phyloP scores from a whole-genome alignment of 73 alveolate species.

The Paramecium octaurelia region DNA sequence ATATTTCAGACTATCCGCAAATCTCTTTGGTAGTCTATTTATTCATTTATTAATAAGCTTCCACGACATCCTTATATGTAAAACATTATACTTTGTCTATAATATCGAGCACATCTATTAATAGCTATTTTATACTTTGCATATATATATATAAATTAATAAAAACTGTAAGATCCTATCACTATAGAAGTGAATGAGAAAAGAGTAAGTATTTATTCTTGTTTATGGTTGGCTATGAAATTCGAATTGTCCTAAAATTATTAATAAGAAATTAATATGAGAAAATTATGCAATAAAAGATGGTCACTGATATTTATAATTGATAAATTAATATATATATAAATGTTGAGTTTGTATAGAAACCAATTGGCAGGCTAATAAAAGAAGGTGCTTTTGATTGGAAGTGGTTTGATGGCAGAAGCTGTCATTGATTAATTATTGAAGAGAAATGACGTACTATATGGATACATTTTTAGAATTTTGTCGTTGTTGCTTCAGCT shows the following conservation, averaged over 20 bases:
- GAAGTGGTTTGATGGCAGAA: slow-evolving; percentile 84
- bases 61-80: background rate
- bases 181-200: background rate
- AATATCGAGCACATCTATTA: background rate
- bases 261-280: background rate
- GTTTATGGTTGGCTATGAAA: background rate
- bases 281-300: background rate
- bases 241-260: background rate
- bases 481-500: slow-evolving; percentile 76
- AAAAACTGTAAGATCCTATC: background rate
- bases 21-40: background rate
- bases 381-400: slow-evolving; percentile 20
- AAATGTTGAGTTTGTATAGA: background rate
- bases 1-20: background rate
- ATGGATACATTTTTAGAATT: slow-evolving; percentile 4
- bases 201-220: background rate
- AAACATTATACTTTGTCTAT: background rate
- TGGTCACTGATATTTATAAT: background rate
- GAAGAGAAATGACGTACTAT: slow-evolving; percentile 64
- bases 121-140: background rate
- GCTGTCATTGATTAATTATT: slow-evolving; percentile 75
- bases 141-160: background rate
- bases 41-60: background rate
- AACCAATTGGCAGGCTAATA: background rate
- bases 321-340: background rate